Evolutionary conservation across 2,329 filamentous ascomycete species (phyloP).

Genomic region (Torrubiellomyces zombiae): DNA sequence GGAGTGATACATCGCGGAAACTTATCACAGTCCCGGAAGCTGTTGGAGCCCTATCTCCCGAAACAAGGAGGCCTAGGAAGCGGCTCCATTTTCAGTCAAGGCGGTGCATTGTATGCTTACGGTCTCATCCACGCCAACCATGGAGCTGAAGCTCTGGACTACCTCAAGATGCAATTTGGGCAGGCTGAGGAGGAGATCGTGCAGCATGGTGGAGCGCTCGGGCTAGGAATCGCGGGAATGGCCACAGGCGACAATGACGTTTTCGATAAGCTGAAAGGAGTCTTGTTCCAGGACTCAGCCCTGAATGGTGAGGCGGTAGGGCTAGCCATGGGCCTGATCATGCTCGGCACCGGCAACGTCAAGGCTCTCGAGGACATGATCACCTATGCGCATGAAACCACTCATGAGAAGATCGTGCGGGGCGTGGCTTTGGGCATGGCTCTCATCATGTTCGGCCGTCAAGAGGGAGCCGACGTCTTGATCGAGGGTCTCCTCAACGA

Average conservation of each 20-base stretch:
- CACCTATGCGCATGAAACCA: conserved; percentile 90
- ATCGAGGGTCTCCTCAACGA: conserved; percentile 89
- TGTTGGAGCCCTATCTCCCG: conserved; percentile 88
- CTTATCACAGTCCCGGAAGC: conserved; percentile 77
- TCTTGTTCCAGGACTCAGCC: conserved; percentile 85
- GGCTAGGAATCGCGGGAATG: conserved; percentile 94
- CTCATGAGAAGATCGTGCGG: conserved; percentile 96
- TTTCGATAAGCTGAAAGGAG: conserved; percentile 76
- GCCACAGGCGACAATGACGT: conserved; percentile 81
- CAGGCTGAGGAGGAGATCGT: conserved; percentile 79
- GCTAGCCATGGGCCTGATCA: conserved; percentile 90
- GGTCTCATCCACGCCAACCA: conserved; percentile 96
- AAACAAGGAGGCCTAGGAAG: conserved; percentile 55
- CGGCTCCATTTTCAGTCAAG: conserved; percentile 88
- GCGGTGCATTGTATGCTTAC: conserved; percentile 87
- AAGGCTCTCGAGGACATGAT: conserved; percentile 94
- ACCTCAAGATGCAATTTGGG: conserved; percentile 59
- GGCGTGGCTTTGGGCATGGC: conserved; percentile 94
- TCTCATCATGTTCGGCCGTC: conserved; percentile 91
- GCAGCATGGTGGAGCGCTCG: conserved; percentile 88
- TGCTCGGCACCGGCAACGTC: conserved; percentile 94
- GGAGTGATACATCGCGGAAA: conserved; percentile 96
- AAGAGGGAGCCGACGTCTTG: conserved; percentile 86
- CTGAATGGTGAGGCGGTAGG: conserved; percentile 95
- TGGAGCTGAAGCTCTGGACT: conserved; percentile 73